A percentile compares a stretch with the other conserved stretches of the same genome.
phyloP scores from a whole-genome alignment of 768 basidiomycete species.

The Pleurotus citrinopileatus region DNA sequence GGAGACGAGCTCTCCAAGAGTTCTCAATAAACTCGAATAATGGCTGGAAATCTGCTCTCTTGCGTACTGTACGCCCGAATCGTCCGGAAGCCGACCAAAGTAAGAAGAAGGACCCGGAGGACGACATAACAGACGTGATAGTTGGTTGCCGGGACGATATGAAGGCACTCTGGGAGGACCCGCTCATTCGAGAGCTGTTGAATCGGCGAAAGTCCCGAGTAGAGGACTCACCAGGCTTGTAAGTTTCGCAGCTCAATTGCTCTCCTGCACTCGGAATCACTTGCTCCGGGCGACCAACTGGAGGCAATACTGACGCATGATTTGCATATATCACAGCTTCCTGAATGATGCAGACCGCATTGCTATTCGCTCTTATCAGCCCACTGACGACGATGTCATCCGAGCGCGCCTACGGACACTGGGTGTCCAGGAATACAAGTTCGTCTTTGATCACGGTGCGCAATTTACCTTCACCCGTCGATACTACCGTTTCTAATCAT shows the following conservation, averaged over 20 bases:
- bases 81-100: constrained; percentile 16
- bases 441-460: constrained; percentile 63
- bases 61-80: constrained; percentile 37
- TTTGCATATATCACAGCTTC: constrained; percentile 42
- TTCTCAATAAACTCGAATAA: constrained; percentile 61
- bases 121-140: constrained; percentile 57
- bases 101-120: constrained; percentile 41
- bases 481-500: not conserved
- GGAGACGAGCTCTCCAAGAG: constrained; percentile 37
- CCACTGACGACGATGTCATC: constrained; percentile 74
- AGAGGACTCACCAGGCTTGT: constrained; percentile 77
- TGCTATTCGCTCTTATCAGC: constrained; percentile 58
- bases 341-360: constrained; percentile 68
- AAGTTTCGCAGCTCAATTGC: constrained; percentile 26
- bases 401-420: constrained; percentile 76
- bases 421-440: constrained; percentile 73
- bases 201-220: constrained; percentile 49
- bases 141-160: constrained; percentile 65
- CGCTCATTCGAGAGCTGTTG: constrained; percentile 59
- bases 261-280: not conserved
- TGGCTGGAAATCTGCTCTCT: constrained; percentile 65
- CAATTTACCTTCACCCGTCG: not conserved
- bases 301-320: not conserved
- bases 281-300: not conserved
- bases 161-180: constrained; percentile 65